phyloP scores from a whole-genome alignment of 2,329 filamentous ascomycete genomes.

The Sporothrix phasma region DNA sequence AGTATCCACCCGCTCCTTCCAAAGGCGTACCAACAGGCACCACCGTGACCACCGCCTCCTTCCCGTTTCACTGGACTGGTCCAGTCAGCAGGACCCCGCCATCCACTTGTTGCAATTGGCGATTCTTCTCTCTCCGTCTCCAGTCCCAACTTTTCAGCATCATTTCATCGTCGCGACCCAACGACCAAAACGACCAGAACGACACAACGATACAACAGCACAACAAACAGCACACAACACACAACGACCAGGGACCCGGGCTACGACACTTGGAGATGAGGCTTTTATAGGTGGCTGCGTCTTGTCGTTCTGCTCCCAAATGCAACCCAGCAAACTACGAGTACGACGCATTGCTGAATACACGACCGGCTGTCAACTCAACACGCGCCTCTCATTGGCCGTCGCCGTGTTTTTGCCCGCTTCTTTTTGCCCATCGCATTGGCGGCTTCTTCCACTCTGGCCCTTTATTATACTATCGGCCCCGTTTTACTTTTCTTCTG shows the following conservation, averaged over 20 bases:
- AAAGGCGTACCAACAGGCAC: not conserved
- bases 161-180: not conserved
- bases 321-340: too few species aligned
- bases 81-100: slow-evolving; percentile 1
- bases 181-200: too few species aligned
- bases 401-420: slow-evolving; percentile 2
- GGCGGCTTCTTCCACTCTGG: not conserved
- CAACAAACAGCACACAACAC: too few species aligned
- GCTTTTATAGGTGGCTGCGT: not conserved
- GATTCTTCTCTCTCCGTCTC: not conserved
- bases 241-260: not conserved
- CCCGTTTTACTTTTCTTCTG: not conserved
- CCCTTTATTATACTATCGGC: not conserved
- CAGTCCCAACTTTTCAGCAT: not conserved
- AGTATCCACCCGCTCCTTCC: not conserved
- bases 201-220: too few species aligned
- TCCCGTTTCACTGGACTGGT: not conserved
- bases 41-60: not conserved
- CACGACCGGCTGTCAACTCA: not conserved
- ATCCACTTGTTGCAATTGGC: not conserved
- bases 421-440: not conserved
- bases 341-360: too few species aligned
- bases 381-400: not conserved
- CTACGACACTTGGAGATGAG: not conserved
- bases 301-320: not conserved